phyloP scores from a whole-genome alignment of 768 basidiomycete genomes.

The Leccinum barrowsii region DNA sequence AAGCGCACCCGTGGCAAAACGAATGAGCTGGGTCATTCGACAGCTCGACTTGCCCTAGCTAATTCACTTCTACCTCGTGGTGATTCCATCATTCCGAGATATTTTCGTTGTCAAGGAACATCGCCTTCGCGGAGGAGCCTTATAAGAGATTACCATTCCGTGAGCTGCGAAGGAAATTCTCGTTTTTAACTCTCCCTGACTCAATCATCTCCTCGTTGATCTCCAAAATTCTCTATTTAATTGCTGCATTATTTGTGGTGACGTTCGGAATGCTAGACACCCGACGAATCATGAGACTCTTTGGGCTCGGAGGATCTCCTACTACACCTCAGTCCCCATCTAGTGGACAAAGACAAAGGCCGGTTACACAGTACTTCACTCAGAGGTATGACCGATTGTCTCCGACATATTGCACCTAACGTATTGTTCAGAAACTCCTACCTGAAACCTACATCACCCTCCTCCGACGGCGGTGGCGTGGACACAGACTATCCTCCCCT shows the following conservation, averaged over 20 bases:
- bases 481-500: slow-evolving; percentile 30
- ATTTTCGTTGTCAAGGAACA: slow-evolving; percentile 21
- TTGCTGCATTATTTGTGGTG: slow-evolving; percentile 19
- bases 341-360: slow-evolving; percentile 18
- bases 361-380: slow-evolving; percentile 23
- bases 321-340: slow-evolving; percentile 21
- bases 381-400: slow-evolving; percentile 14
- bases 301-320: slow-evolving; percentile 29
- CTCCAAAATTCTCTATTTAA: slow-evolving; percentile 28
- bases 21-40: slow-evolving; percentile 10
- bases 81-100: slow-evolving; percentile 8
- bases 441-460: slow-evolving; percentile 11
- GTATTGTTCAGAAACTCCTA: slow-evolving; percentile 7
- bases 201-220: slow-evolving; percentile 9
- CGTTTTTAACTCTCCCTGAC: slow-evolving; percentile 11
- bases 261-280: slow-evolving; percentile 31
- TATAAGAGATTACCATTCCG: slow-evolving; percentile 25
- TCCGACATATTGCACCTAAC: not conserved
- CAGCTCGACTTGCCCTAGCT: slow-evolving; percentile 1
- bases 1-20: slow-evolving; percentile 1
- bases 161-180: slow-evolving; percentile 14
- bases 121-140: slow-evolving; percentile 24
- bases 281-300: slow-evolving; percentile 32
- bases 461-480: slow-evolving; percentile 4
- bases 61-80: slow-evolving; percentile 20